phyloP scores from a whole-genome alignment of 1,284 basidiomycete genomes.

The Heterobasidion annosum region DNA sequence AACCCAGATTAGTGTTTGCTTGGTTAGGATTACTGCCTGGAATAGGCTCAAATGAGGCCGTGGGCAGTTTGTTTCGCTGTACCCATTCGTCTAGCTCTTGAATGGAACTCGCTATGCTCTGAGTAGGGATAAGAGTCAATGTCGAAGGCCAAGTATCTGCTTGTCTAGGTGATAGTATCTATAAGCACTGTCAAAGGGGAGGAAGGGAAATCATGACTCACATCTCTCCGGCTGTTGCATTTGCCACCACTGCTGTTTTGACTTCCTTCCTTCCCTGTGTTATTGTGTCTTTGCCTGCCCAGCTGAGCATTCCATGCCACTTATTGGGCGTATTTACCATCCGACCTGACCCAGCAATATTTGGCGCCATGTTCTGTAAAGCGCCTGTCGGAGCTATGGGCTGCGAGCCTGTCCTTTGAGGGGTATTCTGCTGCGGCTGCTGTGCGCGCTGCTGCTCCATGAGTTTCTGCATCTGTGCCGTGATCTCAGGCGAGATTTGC shows the following conservation, averaged over 20 bases:
- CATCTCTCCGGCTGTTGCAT: conserved; percentile 20
- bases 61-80: conserved; percentile 19
- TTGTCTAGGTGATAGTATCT: conserved; percentile 26
- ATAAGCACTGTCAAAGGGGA: neutral
- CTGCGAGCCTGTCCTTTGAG: conserved; percentile 1
- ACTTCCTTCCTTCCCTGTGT: conserved; percentile 34
- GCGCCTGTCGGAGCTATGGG: neutral
- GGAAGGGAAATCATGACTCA: conserved; percentile 14
- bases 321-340: conserved; percentile 7
- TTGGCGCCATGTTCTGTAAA: too few species aligned
- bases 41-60: conserved; percentile 13
- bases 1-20: conserved; percentile 26
- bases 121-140: conserved; percentile 34
- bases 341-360: too few species aligned
- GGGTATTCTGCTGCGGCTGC: conserved; percentile 5
- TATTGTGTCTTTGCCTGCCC: conserved; percentile 30
- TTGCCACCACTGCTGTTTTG: conserved; percentile 31
- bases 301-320: conserved; percentile 48
- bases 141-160: conserved; percentile 43
- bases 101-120: conserved; percentile 29
- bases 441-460: conserved; percentile 31
- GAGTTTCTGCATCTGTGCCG: conserved; percentile 44
- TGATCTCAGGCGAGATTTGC: conserved; percentile 13
- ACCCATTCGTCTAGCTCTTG: conserved; percentile 42
- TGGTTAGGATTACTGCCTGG: conserved; percentile 8